Percentiles rank a stretch among this genome's conserved stretches.
phyloP scores from a whole-genome alignment of 2,329 filamentous ascomycete species.

The Microcyclosporella mali region DNA sequence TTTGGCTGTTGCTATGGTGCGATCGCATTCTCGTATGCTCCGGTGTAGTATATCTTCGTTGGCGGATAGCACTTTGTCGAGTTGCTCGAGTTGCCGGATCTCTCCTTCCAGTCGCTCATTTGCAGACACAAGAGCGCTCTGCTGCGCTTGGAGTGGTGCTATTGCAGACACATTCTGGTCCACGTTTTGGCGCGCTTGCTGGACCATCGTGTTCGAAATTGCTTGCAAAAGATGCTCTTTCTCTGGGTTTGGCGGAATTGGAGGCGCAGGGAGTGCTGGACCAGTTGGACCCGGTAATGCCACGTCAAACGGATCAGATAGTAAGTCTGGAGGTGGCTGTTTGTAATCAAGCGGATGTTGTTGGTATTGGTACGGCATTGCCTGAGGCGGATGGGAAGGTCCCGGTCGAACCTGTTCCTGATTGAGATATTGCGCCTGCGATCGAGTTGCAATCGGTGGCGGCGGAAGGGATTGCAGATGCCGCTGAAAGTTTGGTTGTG shows the following conservation, averaged over 20 bases:
- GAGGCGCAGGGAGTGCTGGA: slow-evolving; percentile 59
- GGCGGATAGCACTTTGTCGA: slow-evolving; percentile 63
- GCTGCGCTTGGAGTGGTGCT: slow-evolving; percentile 70
- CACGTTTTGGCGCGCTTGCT: slow-evolving; percentile 62
- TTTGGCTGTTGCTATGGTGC: slow-evolving; percentile 66
- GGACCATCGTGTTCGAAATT: slow-evolving; percentile 63
- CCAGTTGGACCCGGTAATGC: slow-evolving; percentile 47
- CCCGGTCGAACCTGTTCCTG: slow-evolving; percentile 13
- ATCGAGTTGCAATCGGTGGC: slow-evolving; percentile 10
- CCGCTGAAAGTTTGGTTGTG: slow-evolving; percentile 17
- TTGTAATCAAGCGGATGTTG: slow-evolving; percentile 21
- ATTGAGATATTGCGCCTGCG: slow-evolving; percentile 8
- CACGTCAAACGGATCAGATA: slow-evolving; percentile 58
- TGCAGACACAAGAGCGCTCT: slow-evolving; percentile 66
- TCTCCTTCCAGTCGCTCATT: slow-evolving; percentile 67
- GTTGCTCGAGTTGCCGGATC: slow-evolving; percentile 61
- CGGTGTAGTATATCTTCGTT: slow-evolving; percentile 76
- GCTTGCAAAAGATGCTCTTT: slow-evolving; percentile 80
- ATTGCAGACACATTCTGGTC: slow-evolving; percentile 69
- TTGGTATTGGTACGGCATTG: slow-evolving; percentile 15
- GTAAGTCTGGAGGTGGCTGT: slow-evolving; percentile 48
- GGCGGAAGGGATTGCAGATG: slow-evolving; percentile 6
- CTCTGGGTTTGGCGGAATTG: slow-evolving; percentile 90
- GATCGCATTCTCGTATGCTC: slow-evolving; percentile 71
- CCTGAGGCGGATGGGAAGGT: slow-evolving; percentile 8